Base-by-base conservation (phyloP, 371 early-diverging fungal genomes). In the Zychaea mexicana region DNA sequence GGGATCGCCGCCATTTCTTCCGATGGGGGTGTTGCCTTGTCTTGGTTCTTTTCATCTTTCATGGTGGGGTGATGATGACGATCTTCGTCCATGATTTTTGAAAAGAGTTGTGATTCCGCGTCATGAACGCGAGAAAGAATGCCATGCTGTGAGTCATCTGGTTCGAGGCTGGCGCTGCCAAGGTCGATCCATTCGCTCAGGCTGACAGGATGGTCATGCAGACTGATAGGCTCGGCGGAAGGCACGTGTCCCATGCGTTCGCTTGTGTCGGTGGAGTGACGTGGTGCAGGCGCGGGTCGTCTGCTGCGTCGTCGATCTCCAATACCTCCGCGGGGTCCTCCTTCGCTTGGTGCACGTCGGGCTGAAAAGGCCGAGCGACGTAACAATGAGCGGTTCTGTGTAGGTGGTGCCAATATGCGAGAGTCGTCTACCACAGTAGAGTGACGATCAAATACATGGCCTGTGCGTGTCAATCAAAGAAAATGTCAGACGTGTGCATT, bases 181-280 rank as follows among this genome's bases (percentile, higher is more conserved):
- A 81, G 65, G 68, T 81, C 82, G 21, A 81, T 74, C 71, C 74
- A 77, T 64, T 81, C 82, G 60, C 82, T 74, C 67, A 81, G 69
- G 56, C 74, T 78, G 13, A 81, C 82, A 4, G 82, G 82, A 33
- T 71, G 71, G 46, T 81, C 82, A 53, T 71, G 73, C 2, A 81
- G 60, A 31, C 61, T 59, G 0, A 81, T 56, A 2, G 72, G 75
- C 38, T 68, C 72, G 15, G 26, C 32, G 36, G 42, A 46, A 2
- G 47, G 28, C 30, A n/a, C 36, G 13, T 24, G 36, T 7, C 17
- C 58, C 53, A 27, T 60, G 33, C 62, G 62, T 22, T 67, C 67
- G 24, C 58, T 39, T 2, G 55, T 54, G 30, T 57, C 57, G 28
- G 47, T 36, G 8, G 68, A 10, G 54, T 59, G 47, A 22, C 61